Percentiles rank a stretch among this genome's conserved stretches.
phyloP scores from a whole-genome alignment of 345 rosid genomes.

The Pugionium cornutum region DNA sequence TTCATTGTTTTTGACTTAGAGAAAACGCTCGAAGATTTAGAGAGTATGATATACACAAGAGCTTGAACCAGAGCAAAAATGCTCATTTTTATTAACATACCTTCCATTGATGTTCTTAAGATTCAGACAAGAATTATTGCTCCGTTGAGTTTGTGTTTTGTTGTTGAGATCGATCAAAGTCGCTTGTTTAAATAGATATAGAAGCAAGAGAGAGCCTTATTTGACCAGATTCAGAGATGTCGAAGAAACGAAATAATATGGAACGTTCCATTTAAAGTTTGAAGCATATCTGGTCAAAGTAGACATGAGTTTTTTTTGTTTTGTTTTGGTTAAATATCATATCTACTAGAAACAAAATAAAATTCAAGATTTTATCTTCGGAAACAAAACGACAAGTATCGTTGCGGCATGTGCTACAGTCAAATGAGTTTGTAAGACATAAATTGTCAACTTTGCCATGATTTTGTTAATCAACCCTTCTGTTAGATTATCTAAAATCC shows the following conservation, averaged over 20 bases:
- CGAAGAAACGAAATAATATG: slow-evolving; percentile 11
- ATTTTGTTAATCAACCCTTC: no score
- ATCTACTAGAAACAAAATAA: slow-evolving; percentile 21
- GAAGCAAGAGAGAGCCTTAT: slow-evolving; percentile 24
- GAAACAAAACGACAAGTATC: slow-evolving; percentile 28
- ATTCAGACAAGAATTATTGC: slow-evolving; percentile 8
- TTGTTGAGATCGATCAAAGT: slow-evolving; percentile 5
- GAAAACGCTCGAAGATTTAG: slow-evolving; percentile 63
- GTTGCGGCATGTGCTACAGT: slow-evolving; percentile 6
- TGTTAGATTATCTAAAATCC: no score
- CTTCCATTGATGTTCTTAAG: slow-evolving; percentile 29
- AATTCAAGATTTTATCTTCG: background rate
- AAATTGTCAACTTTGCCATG: no score
- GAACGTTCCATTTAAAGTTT: background rate
- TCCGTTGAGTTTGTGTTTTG: slow-evolving; percentile 2
- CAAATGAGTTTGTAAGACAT: no score
- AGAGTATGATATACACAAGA: slow-evolving; percentile 61
- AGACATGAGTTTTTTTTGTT: slow-evolving; percentile 1
- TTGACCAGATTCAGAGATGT: slow-evolving; percentile 28
- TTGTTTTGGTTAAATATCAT: background rate
- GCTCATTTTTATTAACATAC: slow-evolving; percentile 48
- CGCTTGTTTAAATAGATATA: slow-evolving; percentile 28
- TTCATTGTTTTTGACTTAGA: slow-evolving; percentile 37
- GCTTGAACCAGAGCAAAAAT: slow-evolving; percentile 55
- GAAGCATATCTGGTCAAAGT: slow-evolving; percentile 32